These are phyloP conservation scores for Ambrosiella cleistominuta DNA, from an alignment of 2,329 filamentous ascomycete genomes.

Conservation along the genomic window DNA sequence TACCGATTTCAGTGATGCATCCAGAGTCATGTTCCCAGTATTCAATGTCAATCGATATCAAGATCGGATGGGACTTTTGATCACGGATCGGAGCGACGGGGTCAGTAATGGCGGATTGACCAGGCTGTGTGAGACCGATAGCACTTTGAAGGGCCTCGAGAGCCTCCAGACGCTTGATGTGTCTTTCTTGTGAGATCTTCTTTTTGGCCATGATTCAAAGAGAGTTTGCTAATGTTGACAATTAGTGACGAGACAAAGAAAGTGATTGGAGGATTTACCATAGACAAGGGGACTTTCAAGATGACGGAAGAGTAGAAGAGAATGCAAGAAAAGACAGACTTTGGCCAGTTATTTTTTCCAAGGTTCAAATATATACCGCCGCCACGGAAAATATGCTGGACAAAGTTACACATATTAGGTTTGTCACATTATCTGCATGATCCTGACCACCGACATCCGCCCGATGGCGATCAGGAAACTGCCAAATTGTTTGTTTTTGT, in stretches of 20 bases:
- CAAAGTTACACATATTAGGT: background rate
- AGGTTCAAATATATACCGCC: too few species aligned
- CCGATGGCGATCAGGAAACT: background rate
- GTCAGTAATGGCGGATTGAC: background rate
- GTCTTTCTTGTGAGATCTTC: background rate
- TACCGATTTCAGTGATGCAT: slow-evolving; percentile 67
- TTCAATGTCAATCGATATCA: slow-evolving; percentile 71
- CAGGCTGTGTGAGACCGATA: background rate
- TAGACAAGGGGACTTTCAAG: too few species aligned
- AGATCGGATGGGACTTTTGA: slow-evolving; percentile 26
- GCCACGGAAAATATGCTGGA: too few species aligned
- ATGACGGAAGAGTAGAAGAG: too few species aligned
- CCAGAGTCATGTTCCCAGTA: slow-evolving; percentile 51
- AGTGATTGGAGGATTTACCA: too few species aligned
- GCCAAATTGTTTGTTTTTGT: background rate
- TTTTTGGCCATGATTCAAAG: slow-evolving; percentile 1
- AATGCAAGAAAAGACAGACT: too few species aligned
- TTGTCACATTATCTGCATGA: background rate
- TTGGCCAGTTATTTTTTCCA: too few species aligned
- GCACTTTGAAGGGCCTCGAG: slow-evolving; percentile 26
- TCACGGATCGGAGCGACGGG: background rate
- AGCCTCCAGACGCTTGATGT: slow-evolving; percentile 18
- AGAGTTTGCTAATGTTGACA: too few species aligned
- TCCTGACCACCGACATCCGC: background rate
- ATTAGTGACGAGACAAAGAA: background rate